A percentile compares a stretch with the other conserved stretches of the same genome.
phyloP scores from a whole-genome alignment of 352 stramenopile species.

The Pelagophyceae sp. region DNA sequence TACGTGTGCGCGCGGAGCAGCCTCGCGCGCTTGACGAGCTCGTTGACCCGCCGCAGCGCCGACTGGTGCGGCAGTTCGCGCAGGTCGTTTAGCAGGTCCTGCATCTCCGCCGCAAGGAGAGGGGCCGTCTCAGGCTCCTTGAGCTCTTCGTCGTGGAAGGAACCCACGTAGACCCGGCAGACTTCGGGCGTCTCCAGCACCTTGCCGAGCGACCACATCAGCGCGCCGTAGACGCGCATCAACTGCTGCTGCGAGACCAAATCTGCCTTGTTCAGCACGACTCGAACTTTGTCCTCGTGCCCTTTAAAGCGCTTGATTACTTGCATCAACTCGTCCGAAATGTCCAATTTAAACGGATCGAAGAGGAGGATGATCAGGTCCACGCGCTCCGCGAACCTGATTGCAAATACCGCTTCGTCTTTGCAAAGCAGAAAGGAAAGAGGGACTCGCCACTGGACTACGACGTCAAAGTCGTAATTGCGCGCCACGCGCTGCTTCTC shows the following conservation, averaged over 20 bases:
- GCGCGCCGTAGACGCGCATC: slow-evolving; percentile 80
- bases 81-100: slow-evolving; percentile 92
- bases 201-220: slow-evolving; percentile 96
- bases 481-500: slow-evolving; percentile 92
- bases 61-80: slow-evolving; percentile 71
- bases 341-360: slow-evolving; percentile 97
- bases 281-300: slow-evolving; percentile 92
- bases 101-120: slow-evolving; percentile 88
- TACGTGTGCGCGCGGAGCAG: slow-evolving; percentile 59
- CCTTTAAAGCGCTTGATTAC: slow-evolving; percentile 87
- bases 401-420: background rate
- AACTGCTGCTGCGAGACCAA: slow-evolving; percentile 88
- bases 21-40: slow-evolving; percentile 83
- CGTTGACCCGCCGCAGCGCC: slow-evolving; percentile 71
- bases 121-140: slow-evolving; percentile 55
- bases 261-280: slow-evolving; percentile 97
- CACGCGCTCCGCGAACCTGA: slow-evolving; percentile 81
- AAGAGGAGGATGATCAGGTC: slow-evolving; percentile 97
- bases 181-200: slow-evolving; percentile 95
- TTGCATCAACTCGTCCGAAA: slow-evolving; percentile 92
- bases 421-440: no score
- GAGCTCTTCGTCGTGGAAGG: slow-evolving; percentile 88
- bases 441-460: slow-evolving; percentile 63
- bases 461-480: slow-evolving; percentile 87
- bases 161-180: slow-evolving; percentile 95